Evolutionary conservation across 768 basidiomycete genomes (phyloP).

Genomic region (Pleurotus pulmonarius): DNA sequence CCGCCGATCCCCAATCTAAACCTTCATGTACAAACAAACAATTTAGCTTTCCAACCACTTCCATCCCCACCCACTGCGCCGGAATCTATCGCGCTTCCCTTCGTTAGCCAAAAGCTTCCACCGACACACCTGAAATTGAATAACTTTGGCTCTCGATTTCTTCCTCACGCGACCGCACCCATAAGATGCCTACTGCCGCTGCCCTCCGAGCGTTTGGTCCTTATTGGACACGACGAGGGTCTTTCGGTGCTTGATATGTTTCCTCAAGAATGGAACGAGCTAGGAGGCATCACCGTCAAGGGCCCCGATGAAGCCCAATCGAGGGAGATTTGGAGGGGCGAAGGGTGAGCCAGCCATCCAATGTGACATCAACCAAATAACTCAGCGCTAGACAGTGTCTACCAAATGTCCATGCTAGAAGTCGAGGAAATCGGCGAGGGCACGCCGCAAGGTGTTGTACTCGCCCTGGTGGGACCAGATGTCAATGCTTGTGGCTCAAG

Average conservation of each 20-base stretch:
- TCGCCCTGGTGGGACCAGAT: conserved; percentile 70
- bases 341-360: conserved; percentile 46
- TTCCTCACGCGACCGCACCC: conserved; percentile 73
- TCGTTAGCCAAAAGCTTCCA: conserved; percentile 44
- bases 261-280: conserved; percentile 64
- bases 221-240: conserved; percentile 78
- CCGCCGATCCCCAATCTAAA: background rate
- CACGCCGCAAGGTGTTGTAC: conserved; percentile 67
- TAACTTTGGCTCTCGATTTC: conserved; percentile 81
- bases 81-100: conserved; percentile 25
- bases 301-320: conserved; percentile 72
- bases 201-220: conserved; percentile 56
- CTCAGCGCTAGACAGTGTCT: conserved; percentile 44
- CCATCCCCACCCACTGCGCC: background rate
- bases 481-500: conserved; percentile 37
- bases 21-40: conserved; percentile 34
- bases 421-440: conserved; percentile 49
- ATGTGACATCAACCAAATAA: background rate
- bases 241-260: conserved; percentile 82
- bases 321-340: conserved; percentile 70
- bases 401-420: conserved; percentile 77
- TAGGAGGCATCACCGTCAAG: conserved; percentile 42
- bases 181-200: conserved; percentile 77
- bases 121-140: conserved; percentile 68
- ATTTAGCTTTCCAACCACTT: conserved; percentile 18